phyloP scores from a whole-genome alignment of 1,284 basidiomycete genomes.

The Sphaerobolus stellatus region DNA sequence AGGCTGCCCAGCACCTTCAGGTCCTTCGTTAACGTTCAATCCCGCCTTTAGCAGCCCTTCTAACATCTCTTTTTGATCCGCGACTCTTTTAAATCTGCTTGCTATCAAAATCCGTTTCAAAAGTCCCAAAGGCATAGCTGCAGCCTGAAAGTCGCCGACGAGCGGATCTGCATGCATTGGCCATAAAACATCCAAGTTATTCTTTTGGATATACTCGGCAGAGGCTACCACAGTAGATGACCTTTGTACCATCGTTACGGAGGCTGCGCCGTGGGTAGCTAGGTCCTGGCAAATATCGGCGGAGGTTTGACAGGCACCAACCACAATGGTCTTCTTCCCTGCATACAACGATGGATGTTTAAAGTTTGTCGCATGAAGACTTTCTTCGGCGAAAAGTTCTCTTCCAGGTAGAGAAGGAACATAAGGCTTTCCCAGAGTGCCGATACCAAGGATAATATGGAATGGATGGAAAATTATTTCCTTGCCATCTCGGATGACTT shows the following conservation, averaged over 20 bases:
- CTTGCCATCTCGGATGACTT: conserved; percentile 28
- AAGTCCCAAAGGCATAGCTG: conserved; percentile 40
- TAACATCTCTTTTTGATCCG: conserved; percentile 34
- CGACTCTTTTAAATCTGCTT: conserved; percentile 27
- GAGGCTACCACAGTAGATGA: conserved; percentile 39
- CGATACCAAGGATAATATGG: conserved; percentile 40
- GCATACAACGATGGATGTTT: conserved; percentile 26
- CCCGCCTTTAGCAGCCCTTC: conserved; percentile 38
- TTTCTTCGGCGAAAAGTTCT: conserved; percentile 31
- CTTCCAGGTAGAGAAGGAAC: conserved; percentile 28
- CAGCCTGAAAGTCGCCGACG: conserved; percentile 45
- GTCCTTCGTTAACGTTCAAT: conserved; percentile 35
- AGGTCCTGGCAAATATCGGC: conserved; percentile 40
- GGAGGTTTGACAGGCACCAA: conserved; percentile 42
- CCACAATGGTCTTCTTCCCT: conserved; percentile 37
- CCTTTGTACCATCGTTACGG: conserved; percentile 42
- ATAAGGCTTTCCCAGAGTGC: conserved; percentile 33
- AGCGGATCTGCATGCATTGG: conserved; percentile 42
- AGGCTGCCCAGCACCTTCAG: conserved; percentile 29
- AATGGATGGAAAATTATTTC: conserved; percentile 29
- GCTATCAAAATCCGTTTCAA: conserved; percentile 35
- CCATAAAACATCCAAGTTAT: conserved; percentile 29
- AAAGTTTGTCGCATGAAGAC: conserved; percentile 33
- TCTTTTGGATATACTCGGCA: conserved; percentile 9
- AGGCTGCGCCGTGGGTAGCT: conserved; percentile 26